These are phyloP conservation scores for Pichia sp. DNA, from an alignment of 1,139 yeast genomes.

Conservation along the genomic window DNA sequence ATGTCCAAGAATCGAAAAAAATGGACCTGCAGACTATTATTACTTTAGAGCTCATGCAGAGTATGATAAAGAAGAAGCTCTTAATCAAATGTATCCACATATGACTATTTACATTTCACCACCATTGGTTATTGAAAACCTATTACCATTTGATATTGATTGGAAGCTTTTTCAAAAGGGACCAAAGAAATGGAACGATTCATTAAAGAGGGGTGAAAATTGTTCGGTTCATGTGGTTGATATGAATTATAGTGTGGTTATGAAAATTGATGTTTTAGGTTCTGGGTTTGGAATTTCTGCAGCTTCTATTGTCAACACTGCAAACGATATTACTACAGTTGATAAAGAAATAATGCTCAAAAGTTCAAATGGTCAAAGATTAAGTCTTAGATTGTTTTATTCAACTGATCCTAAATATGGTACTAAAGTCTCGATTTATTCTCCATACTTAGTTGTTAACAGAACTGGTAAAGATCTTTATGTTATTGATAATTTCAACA, in stretches of 20 bases:
- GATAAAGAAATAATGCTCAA: conserved; percentile 35
- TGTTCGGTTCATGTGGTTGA: conserved; percentile 78
- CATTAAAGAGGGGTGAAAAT: conserved; percentile 55
- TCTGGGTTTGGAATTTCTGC: conserved; percentile 66
- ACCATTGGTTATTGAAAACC: conserved; percentile 78
- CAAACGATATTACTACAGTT: conserved; percentile 31
- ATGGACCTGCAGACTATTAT: conserved; percentile 35
- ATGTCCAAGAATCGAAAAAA: conserved; percentile 42
- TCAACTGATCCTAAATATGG: conserved; percentile 48
- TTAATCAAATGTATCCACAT: conserved; percentile 76
- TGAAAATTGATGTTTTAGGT: conserved; percentile 62
- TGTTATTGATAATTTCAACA: conserved; percentile 50
- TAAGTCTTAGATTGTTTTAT: conserved; percentile 62
- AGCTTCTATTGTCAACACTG: conserved; percentile 72
- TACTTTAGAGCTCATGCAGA: conserved; percentile 72
- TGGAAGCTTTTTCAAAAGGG: conserved; percentile 76
- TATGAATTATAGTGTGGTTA: conserved; percentile 47
- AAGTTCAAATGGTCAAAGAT: conserved; percentile 54
- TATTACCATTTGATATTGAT: conserved; percentile 74
- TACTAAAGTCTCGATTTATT: conserved; percentile 57
- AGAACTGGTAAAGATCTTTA: conserved; percentile 65
- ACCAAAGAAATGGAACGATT: conserved; percentile 64
- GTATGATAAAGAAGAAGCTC: conserved; percentile 57
- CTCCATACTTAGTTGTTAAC: conserved; percentile 82
- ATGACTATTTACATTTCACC: conserved; percentile 75